A percentile compares a stretch with the other conserved stretches of the same genome.
Evolutionary conservation across 495 filamentous ascomycete species (phyloP).

Genomic region (Podospora anserina): DNA sequence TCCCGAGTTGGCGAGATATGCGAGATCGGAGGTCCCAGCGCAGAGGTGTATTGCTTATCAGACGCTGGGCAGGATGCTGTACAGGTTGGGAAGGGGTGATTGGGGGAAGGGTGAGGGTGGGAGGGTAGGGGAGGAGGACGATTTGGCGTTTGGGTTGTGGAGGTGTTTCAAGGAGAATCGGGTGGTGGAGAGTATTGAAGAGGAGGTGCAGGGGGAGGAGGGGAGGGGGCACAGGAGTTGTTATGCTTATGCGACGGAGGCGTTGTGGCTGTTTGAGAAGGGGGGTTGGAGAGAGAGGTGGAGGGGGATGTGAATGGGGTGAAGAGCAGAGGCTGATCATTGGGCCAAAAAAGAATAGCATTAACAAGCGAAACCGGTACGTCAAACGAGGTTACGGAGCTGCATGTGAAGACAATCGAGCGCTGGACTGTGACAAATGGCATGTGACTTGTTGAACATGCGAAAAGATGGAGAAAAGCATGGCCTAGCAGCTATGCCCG

Average conservation of each 20-base stretch:
- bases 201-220: constrained; percentile 55
- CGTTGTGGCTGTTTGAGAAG: constrained; percentile 86
- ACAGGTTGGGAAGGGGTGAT: constrained; percentile 73
- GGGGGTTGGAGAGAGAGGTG: constrained; percentile 60
- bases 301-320: constrained; percentile 25
- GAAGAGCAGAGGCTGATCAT: not conserved
- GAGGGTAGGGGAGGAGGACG: constrained; percentile 47
- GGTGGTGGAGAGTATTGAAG: constrained; percentile 68
- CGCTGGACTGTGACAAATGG: too few species aligned
- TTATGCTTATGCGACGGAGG: constrained; percentile 80
- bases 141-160: constrained; percentile 64
- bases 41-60: constrained; percentile 93
- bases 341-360: not conserved
- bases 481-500: too few species aligned
- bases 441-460: too few species aligned
- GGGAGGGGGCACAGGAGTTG: constrained; percentile 58
- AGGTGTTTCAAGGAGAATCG: constrained; percentile 69
- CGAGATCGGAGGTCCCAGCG: constrained; percentile 74
- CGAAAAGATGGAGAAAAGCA: too few species aligned
- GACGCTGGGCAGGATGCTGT: constrained; percentile 80
- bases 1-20: constrained; percentile 77
- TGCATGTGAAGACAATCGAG: too few species aligned
- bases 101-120: constrained; percentile 64
- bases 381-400: too few species aligned
- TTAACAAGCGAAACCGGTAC: not conserved